Evolutionary conservation across 495 filamentous ascomycete species (phyloP).

Genomic region (Aspergillus nanangensis): DNA sequence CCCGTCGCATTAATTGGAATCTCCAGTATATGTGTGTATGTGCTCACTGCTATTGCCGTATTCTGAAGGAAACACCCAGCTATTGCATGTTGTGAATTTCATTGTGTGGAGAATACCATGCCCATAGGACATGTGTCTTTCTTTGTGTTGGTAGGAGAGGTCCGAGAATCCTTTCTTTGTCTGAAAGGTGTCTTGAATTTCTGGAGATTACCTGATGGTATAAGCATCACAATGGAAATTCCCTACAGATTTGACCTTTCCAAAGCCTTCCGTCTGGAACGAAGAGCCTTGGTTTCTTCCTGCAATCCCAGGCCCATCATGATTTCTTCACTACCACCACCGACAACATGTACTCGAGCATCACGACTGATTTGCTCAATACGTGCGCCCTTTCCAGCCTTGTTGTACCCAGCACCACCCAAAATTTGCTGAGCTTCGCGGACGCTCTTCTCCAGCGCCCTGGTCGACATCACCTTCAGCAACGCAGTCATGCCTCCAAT

Average conservation of each 20-base stretch:
- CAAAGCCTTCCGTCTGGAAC: slow-evolving; percentile 26
- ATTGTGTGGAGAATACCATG: no score
- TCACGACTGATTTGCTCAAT: slow-evolving; percentile 56
- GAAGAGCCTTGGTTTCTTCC: slow-evolving; percentile 37
- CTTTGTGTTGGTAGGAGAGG: no score
- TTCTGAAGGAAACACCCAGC: no score
- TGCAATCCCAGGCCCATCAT: slow-evolving; percentile 48
- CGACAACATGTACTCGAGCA: slow-evolving; percentile 53
- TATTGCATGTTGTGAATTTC: no score
- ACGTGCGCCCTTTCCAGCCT: slow-evolving; percentile 43
- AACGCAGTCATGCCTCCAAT: slow-evolving; percentile 46
- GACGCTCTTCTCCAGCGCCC: slow-evolving; percentile 51
- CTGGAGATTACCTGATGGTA: no score
- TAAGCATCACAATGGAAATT: not conserved
- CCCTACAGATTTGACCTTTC: slow-evolving; percentile 30
- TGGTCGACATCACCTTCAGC: slow-evolving; percentile 51
- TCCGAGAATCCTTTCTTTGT: no score
- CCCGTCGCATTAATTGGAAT: no score
- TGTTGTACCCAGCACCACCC: slow-evolving; percentile 54
- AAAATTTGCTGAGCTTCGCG: slow-evolving; percentile 60
- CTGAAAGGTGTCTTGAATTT: no score
- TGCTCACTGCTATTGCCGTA: no score
- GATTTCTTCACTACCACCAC: slow-evolving; percentile 56
- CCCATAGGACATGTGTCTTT: no score
- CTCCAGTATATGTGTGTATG: no score